Conservation (phyloP, 2,329 filamentous ascomycete genomes). For the Colletotrichum zoysiae region DNA sequence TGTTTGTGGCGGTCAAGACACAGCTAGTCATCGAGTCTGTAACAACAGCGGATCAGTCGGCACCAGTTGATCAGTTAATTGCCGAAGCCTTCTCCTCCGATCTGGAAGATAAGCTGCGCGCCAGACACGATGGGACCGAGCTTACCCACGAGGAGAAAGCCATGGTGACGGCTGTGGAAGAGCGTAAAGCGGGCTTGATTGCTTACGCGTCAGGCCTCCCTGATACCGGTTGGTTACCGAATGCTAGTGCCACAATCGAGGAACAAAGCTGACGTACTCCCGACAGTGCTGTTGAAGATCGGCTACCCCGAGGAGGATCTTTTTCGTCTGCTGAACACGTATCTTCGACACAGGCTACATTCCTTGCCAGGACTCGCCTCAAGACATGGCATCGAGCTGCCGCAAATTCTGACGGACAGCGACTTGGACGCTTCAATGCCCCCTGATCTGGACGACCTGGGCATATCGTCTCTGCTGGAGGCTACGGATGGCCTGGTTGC, state of each 20-base stretch:
- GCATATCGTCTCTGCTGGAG: slow-evolving; percentile 57
- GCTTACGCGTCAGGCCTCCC: slow-evolving; percentile 31
- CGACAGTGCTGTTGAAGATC: slow-evolving; percentile 41
- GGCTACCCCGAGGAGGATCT: slow-evolving; percentile 40
- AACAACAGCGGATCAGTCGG: slow-evolving; percentile 61
- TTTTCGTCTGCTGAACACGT: slow-evolving; percentile 51
- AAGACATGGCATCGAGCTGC: slow-evolving; percentile 53
- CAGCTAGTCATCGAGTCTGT: slow-evolving; percentile 66
- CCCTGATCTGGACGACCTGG: slow-evolving; percentile 54
- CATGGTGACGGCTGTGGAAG: slow-evolving; percentile 51
- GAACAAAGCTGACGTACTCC: slow-evolving; percentile 53
- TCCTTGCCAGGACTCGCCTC: slow-evolving; percentile 51
- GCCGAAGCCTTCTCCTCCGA: slow-evolving; percentile 69
- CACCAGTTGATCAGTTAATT: slow-evolving; percentile 62
- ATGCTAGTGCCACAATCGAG: slow-evolving; percentile 47
- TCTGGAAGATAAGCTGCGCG: slow-evolving; percentile 62
- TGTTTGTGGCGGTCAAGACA: slow-evolving; percentile 62
- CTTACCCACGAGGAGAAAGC: slow-evolving; percentile 52
- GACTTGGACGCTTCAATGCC: slow-evolving; percentile 46
- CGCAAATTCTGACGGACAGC: slow-evolving; percentile 47
- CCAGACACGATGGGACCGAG: slow-evolving; percentile 49
- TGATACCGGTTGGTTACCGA: slow-evolving; percentile 40
- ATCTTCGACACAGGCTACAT: slow-evolving; percentile 51
- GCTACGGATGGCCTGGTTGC: slow-evolving; percentile 57
- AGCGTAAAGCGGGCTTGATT: slow-evolving; percentile 51